Evolutionary conservation across 1,284 basidiomycete species (phyloP).

Genomic region (Inonotus obliquus): DNA sequence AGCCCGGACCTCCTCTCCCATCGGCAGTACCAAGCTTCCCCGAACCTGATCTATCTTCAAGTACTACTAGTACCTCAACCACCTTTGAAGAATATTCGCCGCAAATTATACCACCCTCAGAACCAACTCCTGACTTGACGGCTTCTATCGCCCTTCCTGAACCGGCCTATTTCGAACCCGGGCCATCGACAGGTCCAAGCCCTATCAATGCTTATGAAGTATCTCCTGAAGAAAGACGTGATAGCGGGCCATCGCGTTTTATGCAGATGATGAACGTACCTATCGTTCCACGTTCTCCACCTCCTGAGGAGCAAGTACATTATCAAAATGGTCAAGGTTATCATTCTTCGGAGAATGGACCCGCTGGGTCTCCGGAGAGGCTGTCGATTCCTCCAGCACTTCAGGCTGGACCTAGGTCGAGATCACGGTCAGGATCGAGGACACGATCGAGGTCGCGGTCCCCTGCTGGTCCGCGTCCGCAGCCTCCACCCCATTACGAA

Average conservation of each 20-base stretch:
- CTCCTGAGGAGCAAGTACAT: not conserved
- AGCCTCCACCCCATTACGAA: not conserved
- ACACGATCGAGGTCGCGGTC: constrained; percentile 12
- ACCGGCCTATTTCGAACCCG: not conserved
- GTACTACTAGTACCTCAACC: not conserved
- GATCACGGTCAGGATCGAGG: not conserved
- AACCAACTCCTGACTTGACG: not conserved
- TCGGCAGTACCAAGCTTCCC: constrained; percentile 2
- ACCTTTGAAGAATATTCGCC: not conserved
- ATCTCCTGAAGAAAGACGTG: not conserved
- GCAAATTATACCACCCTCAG: constrained; percentile 5
- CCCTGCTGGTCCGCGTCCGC: constrained; percentile 13
- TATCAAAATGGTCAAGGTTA: not conserved
- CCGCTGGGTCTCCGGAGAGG: not conserved
- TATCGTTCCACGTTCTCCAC: constrained; percentile 8
- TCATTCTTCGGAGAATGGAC: not conserved
- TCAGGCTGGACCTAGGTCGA: not conserved
- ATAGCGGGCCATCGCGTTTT: constrained; percentile 6
- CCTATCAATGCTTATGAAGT: not conserved
- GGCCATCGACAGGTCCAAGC: not conserved
- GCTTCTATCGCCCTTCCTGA: not conserved
- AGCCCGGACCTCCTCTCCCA: not conserved
- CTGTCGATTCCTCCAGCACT: not conserved
- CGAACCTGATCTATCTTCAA: constrained; percentile 8
- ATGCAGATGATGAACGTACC: constrained; percentile 11